Conservation (phyloP, 148 eudicot species). For the Camellia sinensis region DNA sequence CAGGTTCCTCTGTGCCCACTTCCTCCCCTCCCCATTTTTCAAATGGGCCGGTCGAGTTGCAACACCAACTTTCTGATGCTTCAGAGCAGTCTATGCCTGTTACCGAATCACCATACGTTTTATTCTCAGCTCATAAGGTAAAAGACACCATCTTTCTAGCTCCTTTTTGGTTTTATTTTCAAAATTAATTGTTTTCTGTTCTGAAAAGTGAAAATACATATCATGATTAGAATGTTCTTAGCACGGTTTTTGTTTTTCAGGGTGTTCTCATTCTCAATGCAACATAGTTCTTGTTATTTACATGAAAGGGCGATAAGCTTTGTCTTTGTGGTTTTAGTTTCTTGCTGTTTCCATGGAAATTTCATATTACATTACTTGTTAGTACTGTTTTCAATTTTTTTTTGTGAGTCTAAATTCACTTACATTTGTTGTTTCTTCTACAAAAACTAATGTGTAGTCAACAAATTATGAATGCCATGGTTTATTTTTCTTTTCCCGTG, state of each 20-base stretch:
- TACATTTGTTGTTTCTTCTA: not conserved
- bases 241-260: not conserved
- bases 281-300: not conserved
- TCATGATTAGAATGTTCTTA: not conserved
- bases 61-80: slow-evolving; percentile 26
- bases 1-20: slow-evolving; percentile 54
- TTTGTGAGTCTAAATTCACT: not conserved
- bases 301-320: not conserved
- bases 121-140: slow-evolving; percentile 89
- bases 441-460: not conserved
- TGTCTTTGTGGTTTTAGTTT: not conserved
- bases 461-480: not conserved
- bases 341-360: not conserved
- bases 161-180: not conserved
- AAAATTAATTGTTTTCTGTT: not conserved
- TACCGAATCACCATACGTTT: slow-evolving; percentile 49
- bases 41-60: slow-evolving; percentile 44
- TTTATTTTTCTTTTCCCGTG: not conserved
- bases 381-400: not conserved
- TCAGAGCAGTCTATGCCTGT: slow-evolving; percentile 35
- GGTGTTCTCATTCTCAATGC: not conserved
- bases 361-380: not conserved
- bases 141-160: not conserved
- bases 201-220: not conserved
- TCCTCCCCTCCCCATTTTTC: slow-evolving; percentile 59